These are phyloP conservation scores for Diaporthe sp. DNA, from an alignment of 2,329 filamentous ascomycete genomes.

Conservation along the genomic window DNA sequence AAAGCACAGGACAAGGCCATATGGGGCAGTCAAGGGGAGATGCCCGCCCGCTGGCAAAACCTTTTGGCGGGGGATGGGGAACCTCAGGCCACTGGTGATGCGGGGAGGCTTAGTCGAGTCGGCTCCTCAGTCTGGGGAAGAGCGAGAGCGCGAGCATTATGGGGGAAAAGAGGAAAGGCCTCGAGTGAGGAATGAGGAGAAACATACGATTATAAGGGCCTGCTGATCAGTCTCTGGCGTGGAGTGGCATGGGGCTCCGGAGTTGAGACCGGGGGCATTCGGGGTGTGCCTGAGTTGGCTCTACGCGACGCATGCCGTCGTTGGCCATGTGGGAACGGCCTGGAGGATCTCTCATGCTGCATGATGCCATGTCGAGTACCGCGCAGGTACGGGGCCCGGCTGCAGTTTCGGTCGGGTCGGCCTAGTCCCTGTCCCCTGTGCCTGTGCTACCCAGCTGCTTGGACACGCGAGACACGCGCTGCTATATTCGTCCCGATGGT, in stretches of 20 bases:
- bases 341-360: conserved; percentile 19
- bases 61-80: conserved; percentile 26
- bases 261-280: conserved; percentile 28
- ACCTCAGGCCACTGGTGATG: conserved; percentile 19
- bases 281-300: conserved; percentile 27
- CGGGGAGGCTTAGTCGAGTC: conserved; percentile 26
- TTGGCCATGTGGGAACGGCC: conserved; percentile 31
- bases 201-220: conserved; percentile 40
- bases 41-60: not conserved
- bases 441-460: not conserved
- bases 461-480: conserved; percentile 10
- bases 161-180: conserved; percentile 28
- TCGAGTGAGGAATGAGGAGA: conserved; percentile 33
- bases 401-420: conserved; percentile 17
- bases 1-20: not conserved
- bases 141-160: conserved; percentile 21
- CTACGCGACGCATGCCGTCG: conserved; percentile 14
- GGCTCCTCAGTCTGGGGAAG: conserved; percentile 34
- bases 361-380: conserved; percentile 32
- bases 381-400: conserved; percentile 22
- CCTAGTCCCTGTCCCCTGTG: conserved; percentile 12
- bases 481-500: conserved; percentile 25
- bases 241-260: conserved; percentile 35
- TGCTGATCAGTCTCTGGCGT: conserved; percentile 36
- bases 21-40: conserved; percentile 2